These are phyloP conservation scores for Colletotrichum costaricense DNA, from an alignment of 2,329 filamentous ascomycete genomes.

Conservation along the genomic window DNA sequence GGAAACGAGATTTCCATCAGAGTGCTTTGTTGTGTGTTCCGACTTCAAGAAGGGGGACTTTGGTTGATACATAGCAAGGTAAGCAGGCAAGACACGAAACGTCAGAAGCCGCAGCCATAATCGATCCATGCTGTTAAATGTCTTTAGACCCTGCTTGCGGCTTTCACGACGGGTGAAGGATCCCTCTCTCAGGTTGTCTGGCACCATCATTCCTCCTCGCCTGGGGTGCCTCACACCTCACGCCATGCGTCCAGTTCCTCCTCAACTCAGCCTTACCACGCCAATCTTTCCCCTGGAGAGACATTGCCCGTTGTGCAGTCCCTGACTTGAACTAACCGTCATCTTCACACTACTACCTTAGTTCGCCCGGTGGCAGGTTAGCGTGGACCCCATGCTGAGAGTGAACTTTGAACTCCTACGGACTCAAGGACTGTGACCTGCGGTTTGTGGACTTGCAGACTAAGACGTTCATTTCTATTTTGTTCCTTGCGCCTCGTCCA, in stretches of 20 bases:
- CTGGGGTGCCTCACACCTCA: not conserved
- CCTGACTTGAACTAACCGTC: not conserved
- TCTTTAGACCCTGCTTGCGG: not conserved
- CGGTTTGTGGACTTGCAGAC: not conserved
- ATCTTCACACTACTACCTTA: not conserved
- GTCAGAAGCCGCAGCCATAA: not conserved
- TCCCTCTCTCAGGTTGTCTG: not conserved
- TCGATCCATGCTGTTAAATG: too few relatives aligned
- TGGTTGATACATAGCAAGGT: not conserved
- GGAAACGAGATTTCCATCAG: conserved; percentile 1
- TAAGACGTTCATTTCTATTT: not conserved
- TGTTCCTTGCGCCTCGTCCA: conserved; percentile 13
- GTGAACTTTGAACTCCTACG: not conserved
- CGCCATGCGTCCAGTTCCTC: not conserved
- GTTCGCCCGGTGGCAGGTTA: conserved; percentile 2
- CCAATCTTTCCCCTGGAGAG: conserved; percentile 14
- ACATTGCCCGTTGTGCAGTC: not conserved
- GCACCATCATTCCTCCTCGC: not conserved
- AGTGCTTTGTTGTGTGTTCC: not conserved
- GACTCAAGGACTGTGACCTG: not conserved
- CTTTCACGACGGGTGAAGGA: conserved; percentile 3
- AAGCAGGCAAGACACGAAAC: not conserved
- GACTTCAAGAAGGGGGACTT: not conserved
- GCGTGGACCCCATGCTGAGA: conserved; percentile 1
- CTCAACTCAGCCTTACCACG: conserved; percentile 20